phyloP scores from a whole-genome alignment of 2,329 filamentous ascomycete genomes.

The Ceratocystis papillata region DNA sequence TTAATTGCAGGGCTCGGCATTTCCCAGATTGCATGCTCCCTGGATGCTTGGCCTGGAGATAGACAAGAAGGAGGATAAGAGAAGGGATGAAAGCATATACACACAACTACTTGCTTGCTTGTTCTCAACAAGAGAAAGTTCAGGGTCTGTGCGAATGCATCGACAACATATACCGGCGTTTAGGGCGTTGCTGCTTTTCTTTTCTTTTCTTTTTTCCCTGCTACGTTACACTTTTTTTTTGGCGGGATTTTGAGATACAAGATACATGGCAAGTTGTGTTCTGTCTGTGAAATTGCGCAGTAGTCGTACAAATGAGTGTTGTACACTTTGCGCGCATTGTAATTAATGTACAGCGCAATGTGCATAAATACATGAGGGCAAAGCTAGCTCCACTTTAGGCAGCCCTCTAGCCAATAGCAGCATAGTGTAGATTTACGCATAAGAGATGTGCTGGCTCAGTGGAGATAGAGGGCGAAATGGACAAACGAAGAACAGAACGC shows the following conservation, averaged over 20 bases:
- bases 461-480: background rate
- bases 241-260: background rate
- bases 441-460: background rate
- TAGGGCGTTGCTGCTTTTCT: constrained; percentile 10
- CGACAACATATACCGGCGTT: constrained; percentile 15
- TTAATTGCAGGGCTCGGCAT: background rate
- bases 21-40: background rate
- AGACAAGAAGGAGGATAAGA: background rate
- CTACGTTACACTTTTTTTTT: background rate
- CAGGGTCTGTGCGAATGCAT: constrained; percentile 3
- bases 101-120: background rate
- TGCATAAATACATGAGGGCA: background rate
- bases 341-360: too few relatives aligned
- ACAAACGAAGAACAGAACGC: background rate
- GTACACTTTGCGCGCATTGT: background rate
- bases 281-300: background rate
- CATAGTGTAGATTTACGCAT: background rate
- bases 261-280: background rate
- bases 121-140: background rate
- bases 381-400: background rate
- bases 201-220: background rate
- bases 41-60: background rate
- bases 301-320: background rate
- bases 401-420: background rate
- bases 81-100: background rate